Evolutionary conservation across 1,139 yeast species (phyloP), one percentile per base, ranked within the genome.

Genomic region (Yamadazyma blattariae): DNA sequence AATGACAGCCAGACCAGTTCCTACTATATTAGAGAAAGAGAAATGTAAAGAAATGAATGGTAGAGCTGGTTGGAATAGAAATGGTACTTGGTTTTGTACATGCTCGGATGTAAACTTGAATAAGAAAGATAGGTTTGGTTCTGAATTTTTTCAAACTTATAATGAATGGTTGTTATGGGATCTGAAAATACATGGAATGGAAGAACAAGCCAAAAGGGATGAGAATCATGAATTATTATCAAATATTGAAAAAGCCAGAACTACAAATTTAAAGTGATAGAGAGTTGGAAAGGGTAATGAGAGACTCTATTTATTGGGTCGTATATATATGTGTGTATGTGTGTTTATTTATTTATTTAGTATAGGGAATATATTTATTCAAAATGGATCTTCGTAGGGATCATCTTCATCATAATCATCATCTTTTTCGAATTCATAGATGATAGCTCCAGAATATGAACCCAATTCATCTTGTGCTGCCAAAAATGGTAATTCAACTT

Each of bases 381-480:
- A 17, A 17, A 89, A 90, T 4, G 97, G 97, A 53, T 92, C 97
- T 54, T 92, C 98, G 50, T 82, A 90, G 0, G 97, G 97, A 57
- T 92, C 98, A 47, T 92, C 97, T 57, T 92, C 97, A 54, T 92
- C 97, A 48, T 89, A 90, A 55, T 90, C 97, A 56, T 90, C 83
- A 46, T 78, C 83, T 49, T 77, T 77, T 50, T 86, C 95, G 54
- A 80, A 90, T 54, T 90, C 94, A 54, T 90, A 92, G 10, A 92
- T 95, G 50, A 92, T 90, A 1, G 98, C 97, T 9, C 77, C 77
- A 26, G 96, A 95, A 16, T 61, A 52, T 20, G 92, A 87, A 4
- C 89, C 94, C 40, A 84, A 67, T 19, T 74, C 71, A 34, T 74
- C 69, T 55, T 90, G 97, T 0, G 97, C 97, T 49, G 85, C 86